Conservation (phyloP, 371 early-diverging fungal species). For the Phascolomyces articulosus region DNA sequence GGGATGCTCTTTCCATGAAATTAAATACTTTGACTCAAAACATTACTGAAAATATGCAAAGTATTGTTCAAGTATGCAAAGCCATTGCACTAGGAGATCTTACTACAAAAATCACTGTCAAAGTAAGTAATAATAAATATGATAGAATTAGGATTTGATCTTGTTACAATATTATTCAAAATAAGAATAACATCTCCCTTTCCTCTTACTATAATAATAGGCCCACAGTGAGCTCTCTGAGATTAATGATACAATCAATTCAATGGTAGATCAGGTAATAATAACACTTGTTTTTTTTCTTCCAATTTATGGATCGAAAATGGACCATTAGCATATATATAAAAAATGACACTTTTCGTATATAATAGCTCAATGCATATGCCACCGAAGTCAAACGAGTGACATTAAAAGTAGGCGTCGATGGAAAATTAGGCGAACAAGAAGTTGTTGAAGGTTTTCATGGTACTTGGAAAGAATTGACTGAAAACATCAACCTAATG, state of each 20-base stretch:
- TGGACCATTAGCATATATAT: no score
- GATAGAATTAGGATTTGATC: no score
- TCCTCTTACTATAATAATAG: neutral
- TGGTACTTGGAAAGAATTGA: constrained; percentile 58
- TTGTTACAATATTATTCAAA: no score
- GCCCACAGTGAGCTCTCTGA: constrained; percentile 35
- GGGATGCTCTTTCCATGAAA: neutral
- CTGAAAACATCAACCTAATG: constrained; percentile 50
- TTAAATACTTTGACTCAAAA: neutral
- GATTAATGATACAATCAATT: constrained; percentile 30
- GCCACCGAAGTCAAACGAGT: constrained; percentile 43
- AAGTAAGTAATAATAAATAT: no score
- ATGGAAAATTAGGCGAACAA: constrained; percentile 45
- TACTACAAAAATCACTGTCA: constrained; percentile 57
- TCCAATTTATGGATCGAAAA: no score
- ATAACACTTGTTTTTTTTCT: neutral
- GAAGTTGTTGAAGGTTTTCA: constrained; percentile 45
- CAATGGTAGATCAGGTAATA: constrained; percentile 30
- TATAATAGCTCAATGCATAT: constrained; percentile 20
- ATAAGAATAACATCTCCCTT: no score
- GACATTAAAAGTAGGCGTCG: constrained; percentile 48
- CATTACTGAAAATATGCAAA: constrained; percentile 43
- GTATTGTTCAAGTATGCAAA: constrained; percentile 68
- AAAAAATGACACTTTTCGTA: neutral
- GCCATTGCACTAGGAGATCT: constrained; percentile 74